Conservation (phyloP, 2,329 filamentous ascomycete genomes). For the Aspergillus piperis region DNA sequence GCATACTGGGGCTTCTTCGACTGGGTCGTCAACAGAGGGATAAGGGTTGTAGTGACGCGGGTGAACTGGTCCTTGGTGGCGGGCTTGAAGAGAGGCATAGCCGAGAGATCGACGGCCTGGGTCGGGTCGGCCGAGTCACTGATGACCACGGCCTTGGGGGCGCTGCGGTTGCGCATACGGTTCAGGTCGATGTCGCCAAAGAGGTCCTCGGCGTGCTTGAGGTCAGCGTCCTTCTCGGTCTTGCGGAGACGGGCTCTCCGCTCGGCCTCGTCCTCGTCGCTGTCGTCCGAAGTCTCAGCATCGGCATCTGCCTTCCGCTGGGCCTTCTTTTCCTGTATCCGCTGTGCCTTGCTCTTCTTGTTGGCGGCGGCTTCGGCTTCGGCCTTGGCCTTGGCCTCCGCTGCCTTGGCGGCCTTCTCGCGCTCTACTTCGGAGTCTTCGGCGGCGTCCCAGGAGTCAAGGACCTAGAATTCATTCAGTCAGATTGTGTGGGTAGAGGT, state of each 20-base stretch:
- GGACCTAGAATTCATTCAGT: slow-evolving; percentile 60
- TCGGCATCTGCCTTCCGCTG: slow-evolving; percentile 61
- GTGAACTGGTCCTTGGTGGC: slow-evolving; percentile 84
- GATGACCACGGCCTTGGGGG: slow-evolving; percentile 64
- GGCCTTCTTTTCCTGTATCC: slow-evolving; percentile 77
- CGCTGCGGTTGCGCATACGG: slow-evolving; percentile 58
- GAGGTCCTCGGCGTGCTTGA: slow-evolving; percentile 86
- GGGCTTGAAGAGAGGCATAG: slow-evolving; percentile 84
- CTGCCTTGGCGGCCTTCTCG: slow-evolving; percentile 87
- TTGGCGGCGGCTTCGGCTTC: slow-evolving; percentile 83
- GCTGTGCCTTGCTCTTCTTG: slow-evolving; percentile 86
- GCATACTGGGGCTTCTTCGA: slow-evolving; percentile 87
- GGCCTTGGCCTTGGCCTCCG: slow-evolving; percentile 83
- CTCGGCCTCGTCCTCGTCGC: slow-evolving; percentile 70
- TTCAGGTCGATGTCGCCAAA: slow-evolving; percentile 75
- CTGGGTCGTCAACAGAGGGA: slow-evolving; percentile 73
- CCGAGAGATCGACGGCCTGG: slow-evolving; percentile 76
- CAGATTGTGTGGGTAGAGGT: background rate
- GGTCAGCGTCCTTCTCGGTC: slow-evolving; percentile 83
- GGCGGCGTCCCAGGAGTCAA: slow-evolving; percentile 95
- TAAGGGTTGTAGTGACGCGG: slow-evolving; percentile 73
- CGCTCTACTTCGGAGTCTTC: slow-evolving; percentile 97
- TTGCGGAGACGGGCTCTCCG: slow-evolving; percentile 72
- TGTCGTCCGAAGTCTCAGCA: slow-evolving; percentile 56
- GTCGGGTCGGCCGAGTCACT: slow-evolving; percentile 72